These are phyloP conservation scores for Arabidopsis thaliana DNA, from an alignment of 345 rosid species.

Conservation along the genomic window TAIR10.1 NC_003070.9:11549501-11550000, in stretches of 20 bases:
- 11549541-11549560: not conserved
- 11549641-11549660: too few species aligned
- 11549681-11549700: not conserved
- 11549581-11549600: too few species aligned
- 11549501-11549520: not conserved
- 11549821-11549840: not conserved
- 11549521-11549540: not conserved
- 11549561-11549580: not conserved
- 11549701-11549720: not conserved
- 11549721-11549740: not conserved
- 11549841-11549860: not conserved
- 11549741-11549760: too few species aligned
- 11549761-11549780: not conserved
- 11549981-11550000: slow-evolving; percentile 7
- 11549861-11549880: not conserved
- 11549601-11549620: not conserved
- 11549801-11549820: not conserved
- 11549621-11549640: too few species aligned
- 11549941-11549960: not conserved
- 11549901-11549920: not conserved
- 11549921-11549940: not conserved
- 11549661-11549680: not conserved
- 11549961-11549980: not conserved
- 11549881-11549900: not conserved
- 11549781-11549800: not conserved